Conservation (phyloP, 1,284 basidiomycete species). For the Sanguinoderma infundibulare region DNA sequence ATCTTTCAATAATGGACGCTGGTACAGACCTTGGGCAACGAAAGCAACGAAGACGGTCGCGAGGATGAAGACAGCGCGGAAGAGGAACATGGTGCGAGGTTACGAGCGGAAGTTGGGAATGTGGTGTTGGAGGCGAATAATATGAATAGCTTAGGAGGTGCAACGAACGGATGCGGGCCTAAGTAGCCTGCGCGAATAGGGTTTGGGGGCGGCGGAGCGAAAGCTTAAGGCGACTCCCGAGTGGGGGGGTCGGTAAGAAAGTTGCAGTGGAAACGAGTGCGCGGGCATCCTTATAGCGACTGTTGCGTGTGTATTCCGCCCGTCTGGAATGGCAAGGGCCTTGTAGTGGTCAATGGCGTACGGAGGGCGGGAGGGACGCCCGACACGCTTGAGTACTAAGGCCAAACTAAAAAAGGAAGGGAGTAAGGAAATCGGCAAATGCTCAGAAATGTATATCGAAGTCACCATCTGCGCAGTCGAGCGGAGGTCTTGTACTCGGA, state of each 20-base stretch:
- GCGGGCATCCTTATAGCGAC: conserved; percentile 17
- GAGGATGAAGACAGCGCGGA: conserved; percentile 22
- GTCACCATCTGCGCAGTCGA: not conserved
- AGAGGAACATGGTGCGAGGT: conserved; percentile 18
- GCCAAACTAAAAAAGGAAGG: conserved; percentile 9
- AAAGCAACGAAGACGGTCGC: conserved; percentile 12
- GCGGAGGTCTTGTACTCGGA: conserved; percentile 16
- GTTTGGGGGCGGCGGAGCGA: conserved; percentile 7
- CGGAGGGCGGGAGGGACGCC: not conserved
- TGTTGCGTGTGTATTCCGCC: not conserved
- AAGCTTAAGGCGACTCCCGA: conserved; percentile 12
- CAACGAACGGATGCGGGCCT: conserved; percentile 13
- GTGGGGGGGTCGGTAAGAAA: conserved; percentile 7
- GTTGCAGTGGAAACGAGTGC: conserved; percentile 19
- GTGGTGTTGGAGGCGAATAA: conserved; percentile 10
- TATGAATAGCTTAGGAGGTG: conserved; percentile 23
- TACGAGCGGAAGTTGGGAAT: not conserved
- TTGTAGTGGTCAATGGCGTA: conserved; percentile 19
- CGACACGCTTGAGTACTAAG: conserved; percentile 12
- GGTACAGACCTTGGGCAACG: conserved; percentile 13
- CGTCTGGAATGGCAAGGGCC: not conserved
- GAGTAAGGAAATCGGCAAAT: conserved; percentile 7
- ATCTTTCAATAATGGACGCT: not conserved
- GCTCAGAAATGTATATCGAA: not conserved
- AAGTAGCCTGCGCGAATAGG: conserved; percentile 15